These are phyloP conservation scores for Fraxinus quadrangulata DNA, from an alignment of 257 asterid genomes.

Conservation along the genomic window DNA sequence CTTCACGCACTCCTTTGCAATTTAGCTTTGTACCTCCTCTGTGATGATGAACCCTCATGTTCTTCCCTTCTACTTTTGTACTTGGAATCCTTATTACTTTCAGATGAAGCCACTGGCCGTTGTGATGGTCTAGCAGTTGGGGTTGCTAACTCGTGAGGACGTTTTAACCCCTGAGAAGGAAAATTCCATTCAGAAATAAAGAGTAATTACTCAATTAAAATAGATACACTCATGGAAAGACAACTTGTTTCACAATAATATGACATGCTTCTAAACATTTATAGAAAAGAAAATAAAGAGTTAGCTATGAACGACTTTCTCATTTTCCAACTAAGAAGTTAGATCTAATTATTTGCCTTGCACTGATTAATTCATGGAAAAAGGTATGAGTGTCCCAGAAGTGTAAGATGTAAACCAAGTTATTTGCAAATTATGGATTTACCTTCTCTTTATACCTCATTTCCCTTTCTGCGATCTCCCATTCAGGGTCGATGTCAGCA, in stretches of 20 bases:
- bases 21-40: too few species aligned
- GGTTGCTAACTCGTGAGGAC: too few species aligned
- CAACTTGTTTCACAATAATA: neutral
- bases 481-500: conserved; percentile 51
- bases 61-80: too few species aligned
- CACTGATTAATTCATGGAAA: too few species aligned
- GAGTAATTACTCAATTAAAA: neutral
- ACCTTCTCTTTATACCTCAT: conserved; percentile 52
- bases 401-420: neutral
- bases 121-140: too few species aligned
- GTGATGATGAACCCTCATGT: too few species aligned
- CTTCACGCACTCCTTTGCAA: too few species aligned
- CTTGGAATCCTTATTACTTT: too few species aligned
- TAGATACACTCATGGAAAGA: neutral
- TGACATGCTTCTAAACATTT: neutral
- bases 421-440: neutral
- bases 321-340: neutral
- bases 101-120: too few species aligned
- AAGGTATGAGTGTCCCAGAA: too few species aligned
- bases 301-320: neutral
- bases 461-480: conserved; percentile 21
- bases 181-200: too few species aligned
- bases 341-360: neutral
- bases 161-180: too few species aligned
- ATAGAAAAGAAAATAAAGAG: neutral